These are phyloP conservation scores for Xylariaceae sp. DNA, from an alignment of 2,329 filamentous ascomycete genomes.

Conservation along the genomic window DNA sequence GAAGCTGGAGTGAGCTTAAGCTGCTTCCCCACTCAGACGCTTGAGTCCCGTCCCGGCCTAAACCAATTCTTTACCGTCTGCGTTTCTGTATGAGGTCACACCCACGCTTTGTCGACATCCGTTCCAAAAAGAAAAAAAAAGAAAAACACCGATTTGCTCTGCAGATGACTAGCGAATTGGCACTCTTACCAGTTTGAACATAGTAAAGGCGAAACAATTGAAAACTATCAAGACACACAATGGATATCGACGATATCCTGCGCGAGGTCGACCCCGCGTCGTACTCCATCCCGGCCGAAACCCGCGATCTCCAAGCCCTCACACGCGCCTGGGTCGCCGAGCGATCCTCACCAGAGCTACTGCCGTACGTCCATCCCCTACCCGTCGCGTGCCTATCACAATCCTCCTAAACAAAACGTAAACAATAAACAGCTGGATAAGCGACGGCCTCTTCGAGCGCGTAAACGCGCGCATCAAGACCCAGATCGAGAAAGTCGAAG, in stretches of 20 bases:
- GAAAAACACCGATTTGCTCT: too few species aligned
- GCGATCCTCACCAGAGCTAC: slow-evolving; percentile 80
- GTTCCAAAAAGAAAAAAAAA: too few species aligned
- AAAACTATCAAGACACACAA: slow-evolving; percentile 31
- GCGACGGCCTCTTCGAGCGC: slow-evolving; percentile 72
- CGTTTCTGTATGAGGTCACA: too few species aligned
- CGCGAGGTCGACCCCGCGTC: slow-evolving; percentile 62
- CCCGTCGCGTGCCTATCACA: neutral
- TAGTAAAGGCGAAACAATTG: neutral
- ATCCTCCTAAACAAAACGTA: slow-evolving; percentile 8
- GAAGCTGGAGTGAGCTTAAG: too few species aligned
- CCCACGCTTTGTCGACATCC: too few species aligned
- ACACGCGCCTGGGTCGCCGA: slow-evolving; percentile 93
- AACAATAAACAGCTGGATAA: slow-evolving; percentile 49
- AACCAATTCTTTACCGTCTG: too few species aligned
- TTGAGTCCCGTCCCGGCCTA: too few species aligned
- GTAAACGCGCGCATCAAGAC: slow-evolving; percentile 66
- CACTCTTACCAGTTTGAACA: neutral
- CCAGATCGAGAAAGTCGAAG: slow-evolving; percentile 67
- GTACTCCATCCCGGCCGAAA: slow-evolving; percentile 51
- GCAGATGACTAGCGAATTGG: too few species aligned
- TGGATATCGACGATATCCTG: slow-evolving; percentile 79
- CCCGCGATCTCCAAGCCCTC: slow-evolving; percentile 76
- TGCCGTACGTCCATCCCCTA: slow-evolving; percentile 53
- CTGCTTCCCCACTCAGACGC: too few species aligned